These are phyloP conservation scores for Baorangia bicolor DNA, from an alignment of 768 basidiomycete species.

Conservation along the genomic window DNA sequence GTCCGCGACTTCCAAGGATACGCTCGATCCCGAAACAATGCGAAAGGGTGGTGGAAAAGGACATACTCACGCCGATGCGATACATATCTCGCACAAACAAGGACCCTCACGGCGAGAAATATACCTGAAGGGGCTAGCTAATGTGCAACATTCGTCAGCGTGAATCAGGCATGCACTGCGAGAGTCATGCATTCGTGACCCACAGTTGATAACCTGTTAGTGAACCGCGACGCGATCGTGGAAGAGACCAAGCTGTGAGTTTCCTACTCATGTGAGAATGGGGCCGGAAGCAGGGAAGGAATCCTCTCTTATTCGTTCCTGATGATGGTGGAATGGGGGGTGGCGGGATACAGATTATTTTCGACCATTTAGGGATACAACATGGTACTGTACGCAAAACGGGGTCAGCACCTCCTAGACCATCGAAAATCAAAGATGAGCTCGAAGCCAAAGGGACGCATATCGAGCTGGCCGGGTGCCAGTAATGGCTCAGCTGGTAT, in stretches of 20 bases:
- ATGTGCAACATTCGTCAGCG: neutral
- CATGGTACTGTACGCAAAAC: slow-evolving; percentile 9
- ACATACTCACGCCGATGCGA: neutral
- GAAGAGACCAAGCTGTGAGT: neutral
- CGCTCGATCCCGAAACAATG: neutral
- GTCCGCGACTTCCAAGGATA: neutral
- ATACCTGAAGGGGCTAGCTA: neutral
- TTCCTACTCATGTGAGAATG: neutral
- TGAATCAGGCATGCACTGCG: neutral
- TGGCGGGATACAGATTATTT: slow-evolving; percentile 13
- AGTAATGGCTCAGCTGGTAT: slow-evolving; percentile 20
- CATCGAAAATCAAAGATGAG: slow-evolving; percentile 76
- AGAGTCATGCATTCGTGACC: neutral
- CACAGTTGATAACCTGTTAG: neutral
- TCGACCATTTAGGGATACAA: slow-evolving; percentile 21
- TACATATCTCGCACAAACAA: neutral
- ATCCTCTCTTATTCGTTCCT: neutral
- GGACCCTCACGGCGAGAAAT: neutral
- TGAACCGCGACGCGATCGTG: neutral
- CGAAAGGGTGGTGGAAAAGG: neutral
- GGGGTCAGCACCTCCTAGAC: slow-evolving; percentile 35
- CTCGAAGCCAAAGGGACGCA: slow-evolving; percentile 69
- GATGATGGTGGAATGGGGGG: neutral
- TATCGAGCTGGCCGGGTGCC: slow-evolving; percentile 59
- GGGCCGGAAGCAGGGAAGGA: no score